Evolutionary conservation across 1,139 yeast species (phyloP), one percentile per base, ranked within the genome.

Genomic region (Suhomyces anneliseae): DNA sequence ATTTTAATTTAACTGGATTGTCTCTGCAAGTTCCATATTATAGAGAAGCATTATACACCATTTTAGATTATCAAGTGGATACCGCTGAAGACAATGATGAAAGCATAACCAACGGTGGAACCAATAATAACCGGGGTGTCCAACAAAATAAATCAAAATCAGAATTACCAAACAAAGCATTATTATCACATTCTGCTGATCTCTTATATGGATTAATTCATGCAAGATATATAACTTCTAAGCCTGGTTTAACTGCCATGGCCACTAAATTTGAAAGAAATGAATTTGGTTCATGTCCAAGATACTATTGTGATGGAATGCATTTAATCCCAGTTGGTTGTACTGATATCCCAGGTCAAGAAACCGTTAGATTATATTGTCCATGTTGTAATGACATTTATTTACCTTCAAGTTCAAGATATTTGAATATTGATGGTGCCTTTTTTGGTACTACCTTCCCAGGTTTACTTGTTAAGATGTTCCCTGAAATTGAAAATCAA

Each of bases 371-470:
- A 56, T 76, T 95, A 46, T 93, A 84, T 65, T 93, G 99, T 69
- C 98, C 99, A 1, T 85, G 95, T 62, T 93, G 99, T 68, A 83
- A 86, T 62, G 99, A 93, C 62, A 77, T 92, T 39, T 93, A 93
- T 66, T 70, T 90, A 47, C 98, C 98, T 1, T 83, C 86, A 51
- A 85, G 90, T 51, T 84, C 95, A 19, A 76, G 97, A 53, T 92
- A 88, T 66, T 72, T 88, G 52, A 88, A 88, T 61, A 82, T 93
- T 43, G 99, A 93, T 65, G 99, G 99, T 5, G 97, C 98, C 0
- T 93, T 86, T 60, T 93, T 95, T 70, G 99, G 99, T 7, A 90
- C 98, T 1, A 85, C 96, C 31, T 93, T 93, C 69, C 95, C 97
- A 0, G 98, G 97, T 2, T 78, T 93, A 54, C 87, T 93, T 58